Evolutionary conservation across 805 yeast genomes (phyloP).

Genomic region (Candida xiaguanensis): DNA sequence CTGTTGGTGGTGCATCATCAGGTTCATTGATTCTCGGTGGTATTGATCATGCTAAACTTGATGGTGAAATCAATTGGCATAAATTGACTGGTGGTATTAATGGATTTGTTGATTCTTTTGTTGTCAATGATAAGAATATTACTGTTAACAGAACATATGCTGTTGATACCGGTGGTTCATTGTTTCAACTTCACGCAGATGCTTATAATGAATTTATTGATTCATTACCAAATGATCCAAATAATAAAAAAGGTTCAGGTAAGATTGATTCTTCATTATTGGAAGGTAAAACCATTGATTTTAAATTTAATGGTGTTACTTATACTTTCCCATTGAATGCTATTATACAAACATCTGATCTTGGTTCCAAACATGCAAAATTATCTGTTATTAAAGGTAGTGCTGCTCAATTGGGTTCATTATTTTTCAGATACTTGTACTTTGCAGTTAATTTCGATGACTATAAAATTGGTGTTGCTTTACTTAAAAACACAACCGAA

Average conservation of each 20-base stretch:
- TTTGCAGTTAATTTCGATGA: slow-evolving; percentile 3
- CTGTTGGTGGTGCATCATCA: neutral
- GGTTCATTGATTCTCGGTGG: slow-evolving; percentile 5
- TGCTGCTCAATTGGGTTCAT: slow-evolving; percentile 2
- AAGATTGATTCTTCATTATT: neutral
- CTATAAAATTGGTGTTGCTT: neutral
- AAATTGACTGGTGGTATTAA: neutral
- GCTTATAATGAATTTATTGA: neutral
- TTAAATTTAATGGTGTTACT: neutral
- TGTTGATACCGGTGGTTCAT: slow-evolving; percentile 3
- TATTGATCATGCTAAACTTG: slow-evolving; percentile 3
- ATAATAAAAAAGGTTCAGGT: neutral
- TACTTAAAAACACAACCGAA: slow-evolving; percentile 1
- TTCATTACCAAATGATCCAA: slow-evolving; percentile 2
- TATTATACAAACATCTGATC: neutral
- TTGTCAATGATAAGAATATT: neutral
- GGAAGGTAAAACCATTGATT: slow-evolving; percentile 1
- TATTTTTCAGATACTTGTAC: slow-evolving; percentile 5
- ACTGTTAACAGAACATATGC: neutral
- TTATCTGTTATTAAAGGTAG: neutral
- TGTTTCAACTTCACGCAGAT: neutral
- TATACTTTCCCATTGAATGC: slow-evolving; percentile 3
- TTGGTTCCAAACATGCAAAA: neutral
- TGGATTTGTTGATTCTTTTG: neutral
- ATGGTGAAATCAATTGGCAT: neutral